phyloP scores from a whole-genome alignment of 2,329 filamentous ascomycete species.

The Cryphonectria parasitica region DNA sequence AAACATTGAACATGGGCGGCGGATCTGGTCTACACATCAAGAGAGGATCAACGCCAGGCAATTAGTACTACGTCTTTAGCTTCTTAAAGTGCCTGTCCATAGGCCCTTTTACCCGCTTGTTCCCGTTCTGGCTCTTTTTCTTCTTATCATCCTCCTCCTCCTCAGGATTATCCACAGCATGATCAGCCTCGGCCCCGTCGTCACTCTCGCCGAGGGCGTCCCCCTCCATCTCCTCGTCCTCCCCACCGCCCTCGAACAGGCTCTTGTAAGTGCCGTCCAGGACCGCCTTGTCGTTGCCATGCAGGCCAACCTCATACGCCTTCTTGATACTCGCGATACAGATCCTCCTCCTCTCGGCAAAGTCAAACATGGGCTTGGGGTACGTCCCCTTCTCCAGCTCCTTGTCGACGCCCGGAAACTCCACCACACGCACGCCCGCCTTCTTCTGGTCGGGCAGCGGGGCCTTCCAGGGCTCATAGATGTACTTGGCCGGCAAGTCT shows the following conservation, averaged over 20 bases:
- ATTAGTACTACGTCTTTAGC: constrained; percentile 31
- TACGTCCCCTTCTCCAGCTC: constrained; percentile 56
- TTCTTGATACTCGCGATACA: constrained; percentile 73
- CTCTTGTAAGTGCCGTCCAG: constrained; percentile 61
- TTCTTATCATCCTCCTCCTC: constrained; percentile 28
- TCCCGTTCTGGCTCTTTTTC: constrained; percentile 29
- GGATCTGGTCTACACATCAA: background rate
- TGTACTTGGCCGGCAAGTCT: constrained; percentile 66
- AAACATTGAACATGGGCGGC: background rate
- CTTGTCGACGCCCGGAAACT: constrained; percentile 50
- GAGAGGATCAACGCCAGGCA: background rate
- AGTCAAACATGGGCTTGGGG: constrained; percentile 80
- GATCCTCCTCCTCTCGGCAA: constrained; percentile 60
- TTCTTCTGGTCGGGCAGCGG: constrained; percentile 69
- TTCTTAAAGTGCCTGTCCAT: constrained; percentile 41
- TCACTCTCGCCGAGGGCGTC: constrained; percentile 38
- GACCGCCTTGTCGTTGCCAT: constrained; percentile 66
- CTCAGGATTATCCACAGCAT: constrained; percentile 33
- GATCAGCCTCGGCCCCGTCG: constrained; percentile 40
- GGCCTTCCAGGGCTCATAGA: constrained; percentile 81
- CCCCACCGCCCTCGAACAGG: constrained; percentile 46
- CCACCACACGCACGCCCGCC: constrained; percentile 50
- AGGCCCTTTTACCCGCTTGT: constrained; percentile 34
- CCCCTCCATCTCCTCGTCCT: constrained; percentile 47
- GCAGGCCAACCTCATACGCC: constrained; percentile 67